Evolutionary conservation across 345 rosid species (phyloP).

Genomic region (Eucalyptus viminalis): DNA sequence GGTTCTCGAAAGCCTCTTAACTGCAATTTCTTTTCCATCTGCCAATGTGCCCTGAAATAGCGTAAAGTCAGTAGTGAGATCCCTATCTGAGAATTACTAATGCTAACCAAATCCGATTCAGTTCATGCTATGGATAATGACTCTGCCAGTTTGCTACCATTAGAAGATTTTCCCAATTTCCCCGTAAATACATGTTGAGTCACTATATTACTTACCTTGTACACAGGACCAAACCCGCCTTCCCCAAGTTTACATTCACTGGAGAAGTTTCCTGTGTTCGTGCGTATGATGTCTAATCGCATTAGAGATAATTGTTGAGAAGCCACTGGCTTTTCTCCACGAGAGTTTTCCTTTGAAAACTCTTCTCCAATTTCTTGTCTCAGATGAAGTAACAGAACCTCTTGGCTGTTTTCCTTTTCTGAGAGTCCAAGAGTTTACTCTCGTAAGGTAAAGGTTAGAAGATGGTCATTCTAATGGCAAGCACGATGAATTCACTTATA

Average conservation of each 20-base stretch:
- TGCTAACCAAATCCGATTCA: not conserved
- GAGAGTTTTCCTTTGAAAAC: too few species aligned
- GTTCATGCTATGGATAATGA: not conserved
- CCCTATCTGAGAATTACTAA: not conserved
- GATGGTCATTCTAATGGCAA: too few species aligned
- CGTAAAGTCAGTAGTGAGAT: not conserved
- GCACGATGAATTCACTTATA: not conserved
- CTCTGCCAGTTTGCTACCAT: not conserved
- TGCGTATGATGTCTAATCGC: too few species aligned
- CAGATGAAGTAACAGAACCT: too few species aligned
- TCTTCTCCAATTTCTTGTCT: too few species aligned
- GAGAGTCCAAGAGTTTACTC: too few species aligned
- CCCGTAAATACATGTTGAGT: not conserved
- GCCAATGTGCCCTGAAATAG: not conserved
- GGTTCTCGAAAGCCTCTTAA: constrained; percentile 5
- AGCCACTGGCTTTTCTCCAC: too few species aligned
- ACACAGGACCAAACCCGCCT: constrained; percentile 31
- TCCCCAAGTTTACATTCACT: too few species aligned
- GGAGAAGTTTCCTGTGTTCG: too few species aligned
- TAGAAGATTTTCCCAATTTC: not conserved
- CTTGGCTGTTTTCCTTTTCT: too few species aligned
- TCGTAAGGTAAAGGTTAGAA: too few species aligned
- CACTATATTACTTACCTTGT: not conserved
- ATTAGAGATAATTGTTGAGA: too few species aligned
- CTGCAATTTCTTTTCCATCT: constrained; percentile 7